A percentile compares a stretch with the other conserved stretches of the same genome.
Evolutionary conservation across 2,329 filamentous ascomycete species (phyloP).

Genomic region (Curvularia hawaiiensis): DNA sequence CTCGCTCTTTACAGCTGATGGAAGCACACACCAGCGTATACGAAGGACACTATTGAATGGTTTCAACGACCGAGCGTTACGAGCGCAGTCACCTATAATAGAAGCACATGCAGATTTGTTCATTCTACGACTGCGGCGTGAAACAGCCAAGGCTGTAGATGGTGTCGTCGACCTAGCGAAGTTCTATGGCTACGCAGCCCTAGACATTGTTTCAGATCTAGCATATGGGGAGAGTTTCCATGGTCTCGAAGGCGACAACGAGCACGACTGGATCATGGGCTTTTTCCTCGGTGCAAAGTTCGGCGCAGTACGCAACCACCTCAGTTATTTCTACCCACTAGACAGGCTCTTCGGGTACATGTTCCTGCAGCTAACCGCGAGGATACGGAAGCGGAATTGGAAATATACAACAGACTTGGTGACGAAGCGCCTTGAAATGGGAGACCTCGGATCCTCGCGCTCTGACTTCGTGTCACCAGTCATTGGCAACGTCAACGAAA

Average conservation of each 20-base stretch:
- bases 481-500: constrained; percentile 4
- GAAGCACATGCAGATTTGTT: constrained; percentile 2
- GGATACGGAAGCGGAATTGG: constrained; percentile 1
- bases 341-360: constrained; percentile 6
- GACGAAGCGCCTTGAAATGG: constrained; percentile 7
- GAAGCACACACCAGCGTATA: constrained; percentile 7
- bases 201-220: constrained; percentile 4
- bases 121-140: constrained; percentile 4
- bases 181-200: constrained; percentile 8
- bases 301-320: constrained; percentile 5
- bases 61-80: constrained; percentile 6
- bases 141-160: background rate
- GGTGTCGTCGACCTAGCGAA: constrained; percentile 2
- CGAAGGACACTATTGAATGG: constrained; percentile 5
- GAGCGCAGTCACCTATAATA: constrained; percentile 4
- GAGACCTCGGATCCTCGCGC: constrained; percentile 1
- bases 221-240: constrained; percentile 7
- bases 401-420: constrained; percentile 6
- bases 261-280: constrained; percentile 5
- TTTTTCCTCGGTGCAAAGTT: constrained; percentile 9
- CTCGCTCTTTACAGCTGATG: constrained; percentile 6
- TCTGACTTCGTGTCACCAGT: constrained; percentile 4
- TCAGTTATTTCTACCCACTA: constrained; percentile 8
- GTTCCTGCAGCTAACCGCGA: constrained; percentile 1
- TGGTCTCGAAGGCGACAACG: constrained; percentile 7